phyloP scores from a whole-genome alignment of 495 filamentous ascomycete species.

The Penicillium pancosmium region DNA sequence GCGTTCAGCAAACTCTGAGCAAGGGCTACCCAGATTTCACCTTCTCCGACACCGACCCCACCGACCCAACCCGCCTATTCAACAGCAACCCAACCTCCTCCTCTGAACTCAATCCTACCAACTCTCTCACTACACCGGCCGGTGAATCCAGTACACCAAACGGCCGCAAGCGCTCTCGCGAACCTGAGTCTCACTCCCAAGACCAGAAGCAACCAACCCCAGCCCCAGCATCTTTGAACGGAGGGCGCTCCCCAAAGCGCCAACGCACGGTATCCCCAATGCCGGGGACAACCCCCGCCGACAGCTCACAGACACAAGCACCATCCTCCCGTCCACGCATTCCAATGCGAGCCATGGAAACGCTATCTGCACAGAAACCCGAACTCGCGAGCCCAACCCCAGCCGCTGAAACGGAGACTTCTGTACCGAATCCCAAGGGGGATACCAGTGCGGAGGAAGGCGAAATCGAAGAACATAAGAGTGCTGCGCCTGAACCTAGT shows the following conservation, averaged over 20 bases:
- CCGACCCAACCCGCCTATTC: slow-evolving; percentile 35
- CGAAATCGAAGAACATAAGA: neutral
- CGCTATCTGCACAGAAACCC: neutral
- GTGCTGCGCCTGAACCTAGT: neutral
- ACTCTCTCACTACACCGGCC: slow-evolving; percentile 22
- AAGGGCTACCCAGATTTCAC: slow-evolving; percentile 44
- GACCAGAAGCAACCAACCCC: slow-evolving; percentile 13
- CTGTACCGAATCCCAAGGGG: slow-evolving; percentile 4
- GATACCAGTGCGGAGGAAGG: slow-evolving; percentile 26
- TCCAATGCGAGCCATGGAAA: slow-evolving; percentile 21
- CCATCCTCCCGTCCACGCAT: slow-evolving; percentile 24
- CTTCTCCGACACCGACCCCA: slow-evolving; percentile 29
- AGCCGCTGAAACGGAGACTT: neutral
- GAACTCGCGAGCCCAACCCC: neutral
- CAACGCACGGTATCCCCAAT: slow-evolving; percentile 37
- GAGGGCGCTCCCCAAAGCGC: slow-evolving; percentile 44
- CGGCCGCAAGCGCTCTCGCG: slow-evolving; percentile 48
- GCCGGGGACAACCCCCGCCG: slow-evolving; percentile 4
- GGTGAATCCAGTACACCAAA: slow-evolving; percentile 25
- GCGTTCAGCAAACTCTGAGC: slow-evolving; percentile 54
- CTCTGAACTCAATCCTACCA: slow-evolving; percentile 8
- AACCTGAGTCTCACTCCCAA: slow-evolving; percentile 36
- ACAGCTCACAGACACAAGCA: slow-evolving; percentile 1
- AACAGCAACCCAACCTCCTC: slow-evolving; percentile 22
- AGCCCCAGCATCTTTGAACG: slow-evolving; percentile 25